Evolutionary conservation across 257 asterid species (phyloP), one percentile per base, ranked within the genome.

Genomic region (Solanum neorickii): DNA sequence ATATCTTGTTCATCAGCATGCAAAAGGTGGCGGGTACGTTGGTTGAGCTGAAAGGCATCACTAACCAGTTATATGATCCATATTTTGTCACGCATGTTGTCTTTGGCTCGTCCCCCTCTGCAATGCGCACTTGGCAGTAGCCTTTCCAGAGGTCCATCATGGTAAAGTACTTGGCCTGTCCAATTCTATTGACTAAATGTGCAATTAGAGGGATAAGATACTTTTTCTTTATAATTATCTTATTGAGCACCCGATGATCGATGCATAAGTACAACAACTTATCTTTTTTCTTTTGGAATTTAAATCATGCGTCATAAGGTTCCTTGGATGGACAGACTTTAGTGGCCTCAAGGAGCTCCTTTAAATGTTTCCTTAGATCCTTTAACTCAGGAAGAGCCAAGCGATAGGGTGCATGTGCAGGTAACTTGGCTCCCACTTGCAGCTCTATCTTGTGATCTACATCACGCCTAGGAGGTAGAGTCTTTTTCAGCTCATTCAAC

Each of bases 301-400:
- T 8, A 18, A 49, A 1, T 0, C 1, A 0, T 3, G 9, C 0
- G 0, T 23, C 23, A 16, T 52, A 52, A 6, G 62, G 23, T 52
- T 3, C 10, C 2, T 52, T 52, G 1, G 9, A 52, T 1, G 23
- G 9, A 21, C 0, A 3, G 1, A 52, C 16, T 3, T 52, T 3
- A 52, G 4, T 0, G 0, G 1, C 62, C 62, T 52, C 62, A 4
- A 52, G 0, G 4, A 52, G 4, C 0, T 52, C 23, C 1, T 16
- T 52, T 9, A 16, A 21, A 0, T 52, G 3, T 9, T 52, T 52
- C 23, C 23, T 52, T 52, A 52, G 9, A 9, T 52, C 23, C 2
- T 52, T 3, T 52, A 52, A 16, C 9, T 52, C 1, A 9, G 23
- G 23, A 5, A 3, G 20, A 16, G 62, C 4, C 23, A 52, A 16